phyloP scores from a whole-genome alignment of 768 basidiomycete genomes.

The Kwoniella newhampshirensis region DNA sequence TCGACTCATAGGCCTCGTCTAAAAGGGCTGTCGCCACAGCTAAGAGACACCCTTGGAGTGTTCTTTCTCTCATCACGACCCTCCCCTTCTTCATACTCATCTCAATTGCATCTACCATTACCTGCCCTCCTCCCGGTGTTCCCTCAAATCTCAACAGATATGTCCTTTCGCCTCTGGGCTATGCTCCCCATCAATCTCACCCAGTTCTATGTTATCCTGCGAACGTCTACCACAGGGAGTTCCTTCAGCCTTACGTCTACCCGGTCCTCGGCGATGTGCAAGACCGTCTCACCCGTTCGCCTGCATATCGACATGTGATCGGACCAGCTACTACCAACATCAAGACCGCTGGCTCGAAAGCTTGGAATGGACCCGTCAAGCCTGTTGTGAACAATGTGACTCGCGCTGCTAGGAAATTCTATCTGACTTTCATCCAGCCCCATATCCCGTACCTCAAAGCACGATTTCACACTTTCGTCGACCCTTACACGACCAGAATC shows the following conservation, averaged over 20 bases:
- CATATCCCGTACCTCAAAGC: constrained; percentile 33
- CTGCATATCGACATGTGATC: constrained; percentile 28
- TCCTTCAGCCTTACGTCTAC: constrained; percentile 49
- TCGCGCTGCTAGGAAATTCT: constrained; percentile 31
- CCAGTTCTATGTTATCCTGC: constrained; percentile 44
- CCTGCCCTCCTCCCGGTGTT: constrained; percentile 39
- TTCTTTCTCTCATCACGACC: constrained; percentile 40
- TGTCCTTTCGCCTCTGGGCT: constrained; percentile 33
- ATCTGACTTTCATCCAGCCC: constrained; percentile 42
- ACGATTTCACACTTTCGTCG: constrained; percentile 24
- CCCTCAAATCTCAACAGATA: constrained; percentile 30
- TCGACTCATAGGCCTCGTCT: constrained; percentile 18
- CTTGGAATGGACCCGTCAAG: constrained; percentile 30
- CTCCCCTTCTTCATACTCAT: constrained; percentile 41
- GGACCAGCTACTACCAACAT: constrained; percentile 23
- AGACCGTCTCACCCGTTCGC: constrained; percentile 13
- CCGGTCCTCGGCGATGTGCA: constrained; percentile 32
- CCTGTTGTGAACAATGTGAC: constrained; percentile 23
- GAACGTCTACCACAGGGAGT: constrained; percentile 37
- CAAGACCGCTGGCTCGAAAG: background rate
- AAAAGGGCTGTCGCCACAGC: constrained; percentile 29
- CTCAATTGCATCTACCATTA: constrained; percentile 41
- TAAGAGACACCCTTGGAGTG: constrained; percentile 37
- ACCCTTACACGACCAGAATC: constrained; percentile 32
- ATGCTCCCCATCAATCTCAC: constrained; percentile 24